Percentiles rank a stretch among this genome's conserved stretches.
Evolutionary conservation across 768 basidiomycete species (phyloP).

Genomic region (Collybiopsis confluens): DNA sequence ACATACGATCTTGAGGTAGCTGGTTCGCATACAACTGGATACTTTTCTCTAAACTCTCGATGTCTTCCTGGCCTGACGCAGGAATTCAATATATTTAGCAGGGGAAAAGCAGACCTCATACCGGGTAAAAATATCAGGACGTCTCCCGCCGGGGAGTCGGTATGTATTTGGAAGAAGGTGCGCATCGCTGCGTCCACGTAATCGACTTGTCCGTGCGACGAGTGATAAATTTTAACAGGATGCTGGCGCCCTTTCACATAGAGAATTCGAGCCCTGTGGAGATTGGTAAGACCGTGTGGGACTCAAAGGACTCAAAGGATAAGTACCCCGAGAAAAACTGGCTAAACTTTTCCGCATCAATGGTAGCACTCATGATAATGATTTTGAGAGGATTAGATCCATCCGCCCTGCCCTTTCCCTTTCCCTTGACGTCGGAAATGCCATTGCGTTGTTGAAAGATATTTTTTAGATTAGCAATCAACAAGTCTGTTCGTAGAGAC

Average conservation of each 20-base stretch:
- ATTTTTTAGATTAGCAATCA: constrained; percentile 85
- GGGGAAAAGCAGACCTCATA: constrained; percentile 17
- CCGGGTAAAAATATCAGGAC: constrained; percentile 93
- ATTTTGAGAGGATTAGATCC: constrained; percentile 74
- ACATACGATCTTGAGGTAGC: constrained; percentile 53
- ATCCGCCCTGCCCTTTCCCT: constrained; percentile 33
- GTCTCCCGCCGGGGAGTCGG: constrained; percentile 75
- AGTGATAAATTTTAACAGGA: constrained; percentile 81
- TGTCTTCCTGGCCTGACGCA: constrained; percentile 87
- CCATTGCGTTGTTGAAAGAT: constrained; percentile 69
- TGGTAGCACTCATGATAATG: constrained; percentile 95
- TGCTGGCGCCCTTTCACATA: constrained; percentile 94
- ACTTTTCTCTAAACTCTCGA: constrained; percentile 79
- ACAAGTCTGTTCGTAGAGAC: constrained; percentile 87
- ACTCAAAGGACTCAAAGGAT: neutral
- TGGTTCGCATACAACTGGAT: constrained; percentile 66
- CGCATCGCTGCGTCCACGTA: constrained; percentile 87
- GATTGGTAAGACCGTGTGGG: neutral
- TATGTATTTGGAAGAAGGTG: constrained; percentile 93
- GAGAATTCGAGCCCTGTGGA: constrained; percentile 74
- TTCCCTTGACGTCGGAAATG: constrained; percentile 32
- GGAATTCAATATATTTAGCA: neutral
- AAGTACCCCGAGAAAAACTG: constrained; percentile 74
- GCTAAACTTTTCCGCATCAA: constrained; percentile 94
- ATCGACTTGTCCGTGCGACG: constrained; percentile 69